Evolutionary conservation across 2,329 filamentous ascomycete genomes (phyloP), one percentile per base, ranked within the genome.

Genomic region (Rhexocercosporidium sp.): DNA sequence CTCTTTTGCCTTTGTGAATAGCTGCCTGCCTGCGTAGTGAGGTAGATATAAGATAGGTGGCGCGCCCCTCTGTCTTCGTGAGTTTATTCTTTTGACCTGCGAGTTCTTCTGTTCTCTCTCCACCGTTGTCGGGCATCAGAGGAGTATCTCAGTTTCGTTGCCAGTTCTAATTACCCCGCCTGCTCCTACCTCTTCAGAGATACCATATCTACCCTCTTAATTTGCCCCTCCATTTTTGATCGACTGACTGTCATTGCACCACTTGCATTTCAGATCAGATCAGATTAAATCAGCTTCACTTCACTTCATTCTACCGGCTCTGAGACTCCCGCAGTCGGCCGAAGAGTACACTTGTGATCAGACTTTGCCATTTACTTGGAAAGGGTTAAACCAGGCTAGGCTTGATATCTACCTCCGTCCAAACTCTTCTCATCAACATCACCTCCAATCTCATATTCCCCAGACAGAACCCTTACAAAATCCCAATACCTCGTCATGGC

Each of bases 11-110:
- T 29, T 44, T 5, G 11, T 41, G 7, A 9, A 60, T 31, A n/a
- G 4, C 18, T 41, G n/a, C 20, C 7, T 44, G 34, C 14, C n/a
- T n/a, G n/a, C n/a, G n/a, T n/a, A n/a, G n/a, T n/a, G n/a, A n/a
- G n/a, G n/a, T n/a, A n/a, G 16, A 60, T 60, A 60, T 47, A 60
- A 60, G 57, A 46, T 47, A 29, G 8, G 37, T 46, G 22, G 39
- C 57, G 46, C 16, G 29, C 57, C 39, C 41, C 39, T 60, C 39
- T 44, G 25, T 46, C 22, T 34, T 60, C 39, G n/a, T n/a, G n/a
- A 25, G 37, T 46, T 16, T 46, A 22, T 47, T 47, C 25, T 46
- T 47, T 11, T 5, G 12, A 8, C 9, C 11, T 31, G 12, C 34
- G 11, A n/a, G n/a, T n/a, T 3, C 34, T 25, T 9, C 29, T 5